Evolutionary conservation across 2,329 filamentous ascomycete species (phyloP).

Genomic region (Ophiocordyceps robertsii): DNA sequence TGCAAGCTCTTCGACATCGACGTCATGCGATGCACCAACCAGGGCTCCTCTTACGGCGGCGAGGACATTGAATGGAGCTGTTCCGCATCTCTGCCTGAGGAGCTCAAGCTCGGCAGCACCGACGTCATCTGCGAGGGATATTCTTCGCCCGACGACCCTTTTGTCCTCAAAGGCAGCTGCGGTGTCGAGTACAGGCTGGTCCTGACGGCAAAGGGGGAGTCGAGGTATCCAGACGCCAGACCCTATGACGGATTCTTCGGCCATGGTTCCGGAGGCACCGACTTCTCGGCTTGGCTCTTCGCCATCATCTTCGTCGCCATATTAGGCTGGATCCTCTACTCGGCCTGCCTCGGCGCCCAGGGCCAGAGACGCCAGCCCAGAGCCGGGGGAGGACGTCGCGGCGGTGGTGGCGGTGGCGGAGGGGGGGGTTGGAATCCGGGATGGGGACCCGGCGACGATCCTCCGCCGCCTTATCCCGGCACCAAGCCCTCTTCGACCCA

Average conservation of each 20-base stretch:
- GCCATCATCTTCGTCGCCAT: slow-evolving; percentile 47
- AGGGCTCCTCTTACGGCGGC: slow-evolving; percentile 62
- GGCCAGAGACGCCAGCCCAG: slow-evolving; percentile 7
- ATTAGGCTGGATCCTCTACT: slow-evolving; percentile 47
- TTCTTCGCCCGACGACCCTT: slow-evolving; percentile 58
- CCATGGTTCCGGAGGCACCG: slow-evolving; percentile 15
- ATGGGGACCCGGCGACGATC: slow-evolving; percentile 30
- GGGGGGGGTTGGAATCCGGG: slow-evolving; percentile 23
- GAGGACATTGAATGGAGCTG: slow-evolving; percentile 91
- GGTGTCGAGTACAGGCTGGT: slow-evolving; percentile 78
- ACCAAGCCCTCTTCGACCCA: slow-evolving; percentile 19
- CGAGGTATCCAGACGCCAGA: slow-evolving; percentile 47
- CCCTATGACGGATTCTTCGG: slow-evolving; percentile 20
- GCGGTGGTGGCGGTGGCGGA: slow-evolving; percentile 24
- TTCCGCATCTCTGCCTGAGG: slow-evolving; percentile 44
- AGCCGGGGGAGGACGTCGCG: slow-evolving; percentile 13
- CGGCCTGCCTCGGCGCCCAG: slow-evolving; percentile 24
- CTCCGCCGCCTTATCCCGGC: slow-evolving; percentile 33
- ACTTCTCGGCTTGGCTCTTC: slow-evolving; percentile 36
- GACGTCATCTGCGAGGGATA: slow-evolving; percentile 94
- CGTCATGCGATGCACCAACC: slow-evolving; percentile 80
- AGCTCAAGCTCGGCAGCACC: slow-evolving; percentile 63
- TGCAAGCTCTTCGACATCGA: slow-evolving; percentile 63
- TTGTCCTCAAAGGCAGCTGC: slow-evolving; percentile 83
- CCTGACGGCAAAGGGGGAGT: slow-evolving; percentile 64